Conservation (phyloP, 1,284 basidiomycete species). For the Ustilago esculenta region DNA sequence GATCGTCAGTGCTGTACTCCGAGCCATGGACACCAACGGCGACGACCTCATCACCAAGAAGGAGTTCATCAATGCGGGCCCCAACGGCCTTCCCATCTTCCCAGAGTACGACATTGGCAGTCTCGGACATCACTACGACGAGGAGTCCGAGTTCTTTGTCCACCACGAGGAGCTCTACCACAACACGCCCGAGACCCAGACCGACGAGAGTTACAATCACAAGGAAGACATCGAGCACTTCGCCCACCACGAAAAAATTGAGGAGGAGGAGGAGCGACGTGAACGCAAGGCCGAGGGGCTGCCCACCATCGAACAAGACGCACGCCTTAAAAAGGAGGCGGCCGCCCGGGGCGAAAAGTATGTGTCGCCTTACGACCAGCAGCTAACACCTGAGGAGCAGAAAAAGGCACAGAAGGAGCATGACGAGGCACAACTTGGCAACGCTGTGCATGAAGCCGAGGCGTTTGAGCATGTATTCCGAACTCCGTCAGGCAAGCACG, state of each 20-base stretch:
- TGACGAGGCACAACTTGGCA: slow-evolving; percentile 50
- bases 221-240: slow-evolving; percentile 81
- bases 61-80: slow-evolving; percentile 83
- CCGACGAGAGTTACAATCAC: slow-evolving; percentile 91
- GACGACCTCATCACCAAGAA: slow-evolving; percentile 81
- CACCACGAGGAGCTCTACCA: slow-evolving; percentile 81
- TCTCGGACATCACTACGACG: slow-evolving; percentile 87
- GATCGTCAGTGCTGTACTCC: slow-evolving; percentile 81
- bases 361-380: slow-evolving; percentile 60
- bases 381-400: slow-evolving; percentile 53
- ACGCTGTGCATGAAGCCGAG: slow-evolving; percentile 58
- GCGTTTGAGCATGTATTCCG: slow-evolving; percentile 62
- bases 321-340: slow-evolving; percentile 49
- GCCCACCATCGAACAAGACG: slow-evolving; percentile 68
- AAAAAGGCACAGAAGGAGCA: slow-evolving; percentile 55
- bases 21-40: slow-evolving; percentile 78
- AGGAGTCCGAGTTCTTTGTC: slow-evolving; percentile 67
- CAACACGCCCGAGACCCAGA: slow-evolving; percentile 93
- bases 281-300: slow-evolving; percentile 85
- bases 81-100: slow-evolving; percentile 83
- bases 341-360: slow-evolving; percentile 56
- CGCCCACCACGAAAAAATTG: slow-evolving; percentile 85
- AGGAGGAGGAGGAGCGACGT: slow-evolving; percentile 82
- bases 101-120: slow-evolving; percentile 69
- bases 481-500: slow-evolving; percentile 59